These are phyloP conservation scores for Cyathus striatus DNA, from an alignment of 768 basidiomycete species.

Conservation along the genomic window DNA sequence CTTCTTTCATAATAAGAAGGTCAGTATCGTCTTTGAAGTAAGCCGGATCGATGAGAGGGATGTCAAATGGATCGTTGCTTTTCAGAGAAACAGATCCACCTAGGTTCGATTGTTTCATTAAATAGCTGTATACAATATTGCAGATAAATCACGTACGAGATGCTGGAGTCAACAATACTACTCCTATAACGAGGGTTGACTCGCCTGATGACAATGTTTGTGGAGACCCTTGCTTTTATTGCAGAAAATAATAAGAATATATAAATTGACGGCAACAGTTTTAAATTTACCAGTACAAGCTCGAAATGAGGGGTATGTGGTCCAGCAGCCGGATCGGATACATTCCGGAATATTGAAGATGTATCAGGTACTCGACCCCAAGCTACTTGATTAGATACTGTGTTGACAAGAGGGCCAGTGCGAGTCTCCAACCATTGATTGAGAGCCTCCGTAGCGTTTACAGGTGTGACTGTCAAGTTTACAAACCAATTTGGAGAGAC, in stretches of 20 bases:
- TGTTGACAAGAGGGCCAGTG: slow-evolving; percentile 13
- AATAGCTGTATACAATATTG: background rate
- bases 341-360: slow-evolving; percentile 12
- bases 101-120: background rate
- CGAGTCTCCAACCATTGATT: slow-evolving; percentile 13
- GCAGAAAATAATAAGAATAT: slow-evolving; percentile 3
- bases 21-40: slow-evolving; percentile 16
- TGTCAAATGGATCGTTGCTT: slow-evolving; percentile 33
- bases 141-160: slow-evolving; percentile 14
- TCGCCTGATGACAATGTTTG: slow-evolving; percentile 13
- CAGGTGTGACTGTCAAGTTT: slow-evolving; percentile 4
- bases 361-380: slow-evolving; percentile 18
- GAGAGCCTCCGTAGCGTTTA: slow-evolving; percentile 11
- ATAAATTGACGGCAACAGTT: slow-evolving; percentile 11
- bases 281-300: slow-evolving; percentile 23
- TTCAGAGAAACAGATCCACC: slow-evolving; percentile 19
- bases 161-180: slow-evolving; percentile 17
- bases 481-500: slow-evolving; percentile 10
- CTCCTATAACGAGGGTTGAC: slow-evolving; percentile 17
- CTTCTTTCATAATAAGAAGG: slow-evolving; percentile 13
- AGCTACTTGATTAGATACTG: slow-evolving; percentile 10
- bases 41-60: slow-evolving; percentile 36
- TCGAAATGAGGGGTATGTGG: slow-evolving; percentile 21
- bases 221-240: slow-evolving; percentile 3
- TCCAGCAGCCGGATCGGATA: slow-evolving; percentile 22